These are phyloP conservation scores for Sisymbrium altissimum DNA, from an alignment of 345 rosid species.

Conservation along the genomic window DNA sequence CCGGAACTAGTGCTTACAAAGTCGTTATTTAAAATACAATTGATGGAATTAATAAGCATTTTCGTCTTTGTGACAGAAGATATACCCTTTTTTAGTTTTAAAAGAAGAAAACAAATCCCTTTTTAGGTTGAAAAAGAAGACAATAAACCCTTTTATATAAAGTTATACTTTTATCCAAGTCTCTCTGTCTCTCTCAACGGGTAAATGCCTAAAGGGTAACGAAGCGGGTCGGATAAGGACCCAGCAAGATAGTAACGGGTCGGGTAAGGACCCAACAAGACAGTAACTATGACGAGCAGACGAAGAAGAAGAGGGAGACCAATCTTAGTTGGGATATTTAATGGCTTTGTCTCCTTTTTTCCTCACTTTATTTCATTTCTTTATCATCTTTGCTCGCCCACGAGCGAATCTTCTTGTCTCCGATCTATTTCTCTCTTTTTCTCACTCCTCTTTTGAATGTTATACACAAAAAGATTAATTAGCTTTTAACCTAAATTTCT, in stretches of 20 bases:
- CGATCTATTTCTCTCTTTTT: constrained; percentile 14
- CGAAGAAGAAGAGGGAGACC: constrained; percentile 30
- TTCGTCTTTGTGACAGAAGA: constrained; percentile 6
- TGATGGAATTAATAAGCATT: constrained; percentile 10
- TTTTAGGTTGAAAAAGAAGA: constrained; percentile 14
- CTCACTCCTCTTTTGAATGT: constrained; percentile 16
- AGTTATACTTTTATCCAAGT: constrained; percentile 11
- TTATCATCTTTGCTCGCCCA: constrained; percentile 21
- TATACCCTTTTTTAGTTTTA: constrained; percentile 7
- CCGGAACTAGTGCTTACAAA: constrained; percentile 33
- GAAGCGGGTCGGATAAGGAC: constrained; percentile 24
- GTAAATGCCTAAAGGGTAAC: constrained; percentile 15
- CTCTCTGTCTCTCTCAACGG: constrained; percentile 3
- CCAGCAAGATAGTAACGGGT: constrained; percentile 1
- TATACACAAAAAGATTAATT: neutral
- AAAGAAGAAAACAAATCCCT: constrained; percentile 12
- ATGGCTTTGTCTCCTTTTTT: constrained; percentile 30
- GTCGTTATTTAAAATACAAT: constrained; percentile 7
- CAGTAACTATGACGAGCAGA: constrained; percentile 14
- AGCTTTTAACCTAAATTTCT: constrained; percentile 23
- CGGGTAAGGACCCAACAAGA: constrained; percentile 30
- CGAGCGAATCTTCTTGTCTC: constrained; percentile 26
- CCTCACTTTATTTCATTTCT: constrained; percentile 28
- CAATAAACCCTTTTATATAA: constrained; percentile 5
- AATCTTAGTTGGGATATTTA: constrained; percentile 33